Evolutionary conservation across 305 asterid genomes (phyloP), one percentile per base, ranked within the genome.

Genomic region (Fraxinus sp.): DNA sequence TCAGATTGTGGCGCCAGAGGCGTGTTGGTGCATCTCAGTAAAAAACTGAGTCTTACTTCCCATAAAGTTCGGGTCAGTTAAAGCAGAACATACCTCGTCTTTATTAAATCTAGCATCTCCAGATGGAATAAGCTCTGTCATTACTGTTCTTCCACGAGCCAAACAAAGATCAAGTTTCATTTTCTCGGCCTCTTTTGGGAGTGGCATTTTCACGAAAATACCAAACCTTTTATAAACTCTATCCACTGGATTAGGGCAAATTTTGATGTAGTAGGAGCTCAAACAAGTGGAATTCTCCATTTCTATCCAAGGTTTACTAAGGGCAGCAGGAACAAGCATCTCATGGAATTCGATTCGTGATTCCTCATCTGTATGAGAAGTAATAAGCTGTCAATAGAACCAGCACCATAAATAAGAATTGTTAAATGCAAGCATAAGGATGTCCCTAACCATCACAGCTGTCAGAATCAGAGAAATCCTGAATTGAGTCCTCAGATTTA

Each of bases 281-380:
- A 95, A 90, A 79, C 32, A 76, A 84, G 91, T 89, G 80, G 90
- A 85, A 87, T 83, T 85, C 64, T 79, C 92, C 78, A 83, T 85
- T 70, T 84, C 86, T 78, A 81, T 87, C 99, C 98, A 95, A 26
- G 89, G 88, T 81, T 85, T 89, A 86, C 88, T 89, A 77, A 97
- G 91, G 85, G 91, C 93, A 74, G 93, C 89, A 37, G 99, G 99
- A 86, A 97, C 92, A 84, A 93, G 92, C 97, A 97, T 97, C 92
- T 93, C 95, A 81, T 95, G 92, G 74, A 97, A 92, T 87, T 92
- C 98, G 39, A 87, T 92, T 81, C 93, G 95, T 49, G 90, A 88
- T 68, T 95, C 92, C 75, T 91, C 93, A 74, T 87, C 98, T 95
- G 92, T 77, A 89, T 84, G 85, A 79, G 79, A 75, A 84, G 83